Base-by-base conservation (phyloP, 2,329 filamentous ascomycete species). In the Fusarium penzigii region DNA sequence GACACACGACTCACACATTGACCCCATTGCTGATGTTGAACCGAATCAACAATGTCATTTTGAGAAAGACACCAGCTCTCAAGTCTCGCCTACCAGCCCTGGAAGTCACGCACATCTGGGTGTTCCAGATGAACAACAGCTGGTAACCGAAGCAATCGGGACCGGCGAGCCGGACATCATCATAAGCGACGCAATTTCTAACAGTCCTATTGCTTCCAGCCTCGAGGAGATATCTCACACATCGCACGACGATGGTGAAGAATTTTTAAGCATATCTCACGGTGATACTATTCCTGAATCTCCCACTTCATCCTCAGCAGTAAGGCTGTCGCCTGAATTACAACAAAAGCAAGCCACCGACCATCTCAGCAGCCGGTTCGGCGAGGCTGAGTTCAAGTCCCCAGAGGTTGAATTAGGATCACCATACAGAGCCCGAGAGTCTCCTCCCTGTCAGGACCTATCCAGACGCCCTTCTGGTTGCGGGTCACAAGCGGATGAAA, bases 101-200 rank as follows among this genome's bases (percentile, higher is more conserved):
- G 45, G 29, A 43, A 54, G 38, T 32, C 41, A 48, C 44, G 16
- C 42, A 43, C 36, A 11, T 39, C 25, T 42, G 36, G 17, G 36
- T 48, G 36, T 38, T 16, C 48, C 49, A 52, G 44, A 44, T 34
- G 49, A 41, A 39, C 17, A 52, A 47, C 49, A 42, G 38, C 48
- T 39, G 36, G 40, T 48, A 44, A 25, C 20, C 20, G 20, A 25
- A 42, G 9, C 42, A 9, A 46, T 40, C 10, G 4, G 13, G 38
- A 20, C 11, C 7, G 42, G 39, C 29, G 9, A 48, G 17, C 39
- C 6, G 34, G 20, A 25, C 29, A 36, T 36, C 29, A 42, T 48
- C 8, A 48, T 36, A 7, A 10, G 17, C 29, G 12, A 48, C 42
- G 29, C 39, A 13, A 2, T 46, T 38, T 39, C 10, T 39, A n/a